These are phyloP conservation scores for Paramecium tetraurelia DNA, from an alignment of 73 alveolate species.

Conservation along the genomic window DNA sequence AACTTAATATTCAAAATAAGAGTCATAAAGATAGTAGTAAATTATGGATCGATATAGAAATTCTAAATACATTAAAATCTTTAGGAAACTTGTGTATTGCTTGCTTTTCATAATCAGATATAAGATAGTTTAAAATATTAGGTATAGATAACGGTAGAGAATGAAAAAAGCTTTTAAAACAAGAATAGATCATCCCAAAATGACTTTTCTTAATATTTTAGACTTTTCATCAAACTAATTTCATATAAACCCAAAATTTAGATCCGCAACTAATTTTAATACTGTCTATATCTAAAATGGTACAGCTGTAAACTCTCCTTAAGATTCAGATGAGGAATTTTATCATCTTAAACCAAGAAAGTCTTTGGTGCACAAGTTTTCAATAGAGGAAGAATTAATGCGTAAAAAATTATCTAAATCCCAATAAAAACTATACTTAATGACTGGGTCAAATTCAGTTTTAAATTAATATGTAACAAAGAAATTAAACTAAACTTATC, in stretches of 20 bases:
- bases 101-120: background rate
- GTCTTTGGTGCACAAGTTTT: background rate
- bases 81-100: background rate
- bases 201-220: background rate
- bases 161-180: constrained; percentile 21
- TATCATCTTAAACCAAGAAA: constrained; percentile 21
- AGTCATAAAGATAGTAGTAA: background rate
- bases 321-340: constrained; percentile 33
- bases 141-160: background rate
- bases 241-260: background rate
- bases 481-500: background rate
- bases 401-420: background rate
- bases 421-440: background rate
- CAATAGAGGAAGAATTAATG: background rate
- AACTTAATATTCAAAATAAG: background rate
- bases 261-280: background rate
- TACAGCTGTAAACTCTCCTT: background rate
- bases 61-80: background rate
- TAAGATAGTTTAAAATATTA: background rate
- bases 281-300: background rate
- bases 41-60: background rate
- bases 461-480: background rate
- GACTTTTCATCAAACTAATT: background rate
- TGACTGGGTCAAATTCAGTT: background rate
- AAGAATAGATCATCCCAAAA: background rate